Conservation (phyloP, 75 land plant genomes). For the Adiantum capillusveneris region DNA sequence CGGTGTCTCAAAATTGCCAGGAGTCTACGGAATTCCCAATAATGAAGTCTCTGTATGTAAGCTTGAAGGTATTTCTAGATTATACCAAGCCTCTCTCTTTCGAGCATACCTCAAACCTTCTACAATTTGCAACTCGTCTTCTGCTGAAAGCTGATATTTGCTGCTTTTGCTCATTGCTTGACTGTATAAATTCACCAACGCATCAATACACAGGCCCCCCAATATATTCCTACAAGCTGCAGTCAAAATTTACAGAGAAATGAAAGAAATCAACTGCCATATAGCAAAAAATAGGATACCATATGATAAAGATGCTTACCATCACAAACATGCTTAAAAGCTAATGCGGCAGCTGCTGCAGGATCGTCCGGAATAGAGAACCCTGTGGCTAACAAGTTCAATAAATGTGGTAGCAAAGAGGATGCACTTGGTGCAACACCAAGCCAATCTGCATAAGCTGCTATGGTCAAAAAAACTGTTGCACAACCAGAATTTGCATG, state of each 20-base stretch:
- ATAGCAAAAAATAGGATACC: not conserved
- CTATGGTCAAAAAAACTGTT: constrained; percentile 87
- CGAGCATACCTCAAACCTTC: constrained; percentile 93
- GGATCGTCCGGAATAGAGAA: constrained; percentile 72
- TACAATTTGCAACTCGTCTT: constrained; percentile 83
- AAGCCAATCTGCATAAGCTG: constrained; percentile 96
- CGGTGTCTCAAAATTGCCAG: no score
- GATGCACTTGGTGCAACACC: constrained; percentile 49
- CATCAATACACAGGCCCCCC: constrained; percentile 53
- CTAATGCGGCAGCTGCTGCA: constrained; percentile 88
- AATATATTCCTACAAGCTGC: constrained; percentile 75
- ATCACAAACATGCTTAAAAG: constrained; percentile 94
- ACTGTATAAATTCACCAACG: constrained; percentile 65
- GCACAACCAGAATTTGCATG: no score
- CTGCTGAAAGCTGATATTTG: constrained; percentile 54
- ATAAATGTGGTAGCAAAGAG: constrained; percentile 49
- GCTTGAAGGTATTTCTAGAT: no score
- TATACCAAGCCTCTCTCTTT: no score
- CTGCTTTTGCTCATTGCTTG: constrained; percentile 56
- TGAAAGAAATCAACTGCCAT: not conserved
- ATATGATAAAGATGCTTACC: constrained; percentile 38
- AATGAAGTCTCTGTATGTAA: no score
- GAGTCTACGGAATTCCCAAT: no score
- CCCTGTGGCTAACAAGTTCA: constrained; percentile 70
- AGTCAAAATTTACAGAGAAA: not conserved